phyloP scores from a whole-genome alignment of 1,139 yeast genomes.

The Zygotorulaspora mrakii region DNA sequence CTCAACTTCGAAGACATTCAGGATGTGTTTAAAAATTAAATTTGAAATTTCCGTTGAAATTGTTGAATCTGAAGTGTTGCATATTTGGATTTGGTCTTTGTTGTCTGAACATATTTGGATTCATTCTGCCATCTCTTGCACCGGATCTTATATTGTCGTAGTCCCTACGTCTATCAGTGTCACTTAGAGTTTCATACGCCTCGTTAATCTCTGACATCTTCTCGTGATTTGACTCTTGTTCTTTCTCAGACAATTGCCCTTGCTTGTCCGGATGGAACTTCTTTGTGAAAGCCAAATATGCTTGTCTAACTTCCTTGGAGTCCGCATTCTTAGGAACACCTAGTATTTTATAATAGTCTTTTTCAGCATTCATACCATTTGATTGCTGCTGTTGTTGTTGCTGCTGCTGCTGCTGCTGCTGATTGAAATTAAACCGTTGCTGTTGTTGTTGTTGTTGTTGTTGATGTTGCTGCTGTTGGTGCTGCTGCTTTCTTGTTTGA shows the following conservation, averaged over 20 bases:
- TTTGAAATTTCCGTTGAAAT: constrained; percentile 11
- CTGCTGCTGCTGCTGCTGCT: constrained; percentile 46
- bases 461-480: constrained; percentile 36
- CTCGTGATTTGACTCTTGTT: constrained; percentile 69
- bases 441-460: constrained; percentile 54
- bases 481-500: constrained; percentile 20
- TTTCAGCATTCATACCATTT: constrained; percentile 39
- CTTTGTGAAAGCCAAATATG: constrained; percentile 73
- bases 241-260: constrained; percentile 58
- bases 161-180: constrained; percentile 57
- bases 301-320: constrained; percentile 71
- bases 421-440: constrained; percentile 45
- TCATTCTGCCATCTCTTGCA: constrained; percentile 11
- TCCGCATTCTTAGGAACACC: constrained; percentile 68
- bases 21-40: constrained; percentile 4
- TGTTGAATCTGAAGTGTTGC: constrained; percentile 16
- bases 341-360: constrained; percentile 78
- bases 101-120: constrained; percentile 12
- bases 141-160: constrained; percentile 50
- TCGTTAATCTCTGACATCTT: constrained; percentile 91
- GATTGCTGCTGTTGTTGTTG: constrained; percentile 42
- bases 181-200: constrained; percentile 83
- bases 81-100: constrained; percentile 10
- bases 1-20: too few species aligned
- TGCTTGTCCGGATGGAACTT: constrained; percentile 91